phyloP scores from a whole-genome alignment of 2,329 filamentous ascomycete genomes.

The Kalaharituber pfeilii region DNA sequence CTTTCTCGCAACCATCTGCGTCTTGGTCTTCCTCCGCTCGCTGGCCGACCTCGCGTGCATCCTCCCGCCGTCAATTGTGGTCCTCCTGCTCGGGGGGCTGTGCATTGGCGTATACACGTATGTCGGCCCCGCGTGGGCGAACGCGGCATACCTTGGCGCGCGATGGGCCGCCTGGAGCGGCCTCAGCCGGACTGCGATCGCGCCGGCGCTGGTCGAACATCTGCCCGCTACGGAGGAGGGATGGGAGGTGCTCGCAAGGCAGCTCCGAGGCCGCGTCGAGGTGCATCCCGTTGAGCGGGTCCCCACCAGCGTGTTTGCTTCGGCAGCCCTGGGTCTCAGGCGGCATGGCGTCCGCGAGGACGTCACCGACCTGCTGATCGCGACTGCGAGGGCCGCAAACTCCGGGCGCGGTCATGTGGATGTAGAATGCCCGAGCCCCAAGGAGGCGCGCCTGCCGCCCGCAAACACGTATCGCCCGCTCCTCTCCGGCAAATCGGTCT shows the following conservation, averaged over 20 bases:
- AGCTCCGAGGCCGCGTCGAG: not conserved
- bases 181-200: not conserved
- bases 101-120: not conserved
- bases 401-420: too few relatives aligned
- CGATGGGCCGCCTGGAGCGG: not conserved
- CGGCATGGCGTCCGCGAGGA: not conserved
- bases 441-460: not conserved
- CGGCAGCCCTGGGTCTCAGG: not conserved
- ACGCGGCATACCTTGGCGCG: not conserved
- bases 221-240: not conserved
- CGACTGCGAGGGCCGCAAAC: not conserved
- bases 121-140: not conserved
- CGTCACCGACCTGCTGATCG: not conserved
- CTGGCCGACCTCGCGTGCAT: not conserved
- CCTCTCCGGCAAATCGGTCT: not conserved
- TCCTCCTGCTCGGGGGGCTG: not conserved
- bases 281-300: not conserved
- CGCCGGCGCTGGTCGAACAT: not conserved
- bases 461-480: not conserved
- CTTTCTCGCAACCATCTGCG: not conserved
- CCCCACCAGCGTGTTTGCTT: too few relatives aligned
- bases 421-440: not conserved
- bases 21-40: not conserved
- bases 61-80: not conserved
- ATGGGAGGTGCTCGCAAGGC: not conserved